Percentiles rank a stretch among this genome's conserved stretches.
Conservation (phyloP, 331 rosid species). For the Rhamnella rubrinervis region DNA sequence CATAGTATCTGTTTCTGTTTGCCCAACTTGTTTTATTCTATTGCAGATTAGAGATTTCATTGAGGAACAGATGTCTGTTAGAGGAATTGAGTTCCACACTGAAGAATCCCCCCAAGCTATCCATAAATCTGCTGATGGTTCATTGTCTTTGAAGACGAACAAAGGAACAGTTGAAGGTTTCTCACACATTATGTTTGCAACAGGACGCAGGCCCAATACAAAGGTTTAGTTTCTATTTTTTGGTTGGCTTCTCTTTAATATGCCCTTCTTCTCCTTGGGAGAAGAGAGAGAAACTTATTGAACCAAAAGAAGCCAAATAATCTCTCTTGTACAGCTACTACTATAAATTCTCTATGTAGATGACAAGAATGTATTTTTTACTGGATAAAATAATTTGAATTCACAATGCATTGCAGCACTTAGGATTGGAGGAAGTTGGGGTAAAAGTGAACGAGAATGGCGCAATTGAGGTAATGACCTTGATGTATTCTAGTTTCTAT, state of each 20-base stretch:
- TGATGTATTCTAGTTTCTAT: not conserved
- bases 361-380: not conserved
- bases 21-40: conserved; percentile 24
- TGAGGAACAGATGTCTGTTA: conserved; percentile 75
- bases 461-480: conserved; percentile 75
- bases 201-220: conserved; percentile 94
- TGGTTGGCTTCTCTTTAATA: not conserved
- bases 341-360: not conserved
- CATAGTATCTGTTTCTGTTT: not conserved
- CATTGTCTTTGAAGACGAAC: conserved; percentile 83
- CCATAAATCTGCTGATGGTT: conserved; percentile 70
- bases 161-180: conserved; percentile 82
- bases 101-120: conserved; percentile 89
- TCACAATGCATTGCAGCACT: conserved; percentile 57
- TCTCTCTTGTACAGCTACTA: not conserved
- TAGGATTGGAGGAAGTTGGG: conserved; percentile 89
- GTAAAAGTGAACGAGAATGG: conserved; percentile 69
- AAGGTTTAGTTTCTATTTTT: conserved; percentile 47
- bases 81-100: conserved; percentile 80
- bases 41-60: conserved; percentile 87
- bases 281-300: not conserved
- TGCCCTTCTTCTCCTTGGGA: not conserved
- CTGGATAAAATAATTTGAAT: conserved; percentile 20
- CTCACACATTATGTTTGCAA: conserved; percentile 94
- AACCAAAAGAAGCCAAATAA: conserved; percentile 8